Conservation (phyloP, 306 rosid genomes). For the Malus sieversii region DNA sequence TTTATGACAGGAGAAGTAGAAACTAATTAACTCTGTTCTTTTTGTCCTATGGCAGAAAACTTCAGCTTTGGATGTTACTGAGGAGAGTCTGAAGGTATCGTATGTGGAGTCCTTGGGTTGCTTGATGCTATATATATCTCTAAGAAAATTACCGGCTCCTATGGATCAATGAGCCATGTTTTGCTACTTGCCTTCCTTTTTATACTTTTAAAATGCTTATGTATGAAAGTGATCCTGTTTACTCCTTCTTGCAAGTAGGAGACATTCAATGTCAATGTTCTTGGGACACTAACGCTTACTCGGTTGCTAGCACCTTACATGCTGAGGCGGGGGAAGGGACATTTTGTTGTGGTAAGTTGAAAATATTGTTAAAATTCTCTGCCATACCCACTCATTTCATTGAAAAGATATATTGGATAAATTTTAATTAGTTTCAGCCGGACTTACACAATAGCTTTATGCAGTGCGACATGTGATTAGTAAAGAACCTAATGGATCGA, state of each 20-base stretch:
- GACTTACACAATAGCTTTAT: background rate
- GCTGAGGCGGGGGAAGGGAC: constrained; percentile 84
- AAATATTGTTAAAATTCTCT: constrained; percentile 15
- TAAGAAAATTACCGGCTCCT: background rate
- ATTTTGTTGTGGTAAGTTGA: constrained; percentile 87
- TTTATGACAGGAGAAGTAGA: no score
- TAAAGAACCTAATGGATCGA: background rate
- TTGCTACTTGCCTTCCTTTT: constrained; percentile 2
- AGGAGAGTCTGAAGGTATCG: constrained; percentile 70
- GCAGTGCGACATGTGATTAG: background rate
- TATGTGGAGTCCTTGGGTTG: background rate
- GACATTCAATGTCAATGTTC: constrained; percentile 80
- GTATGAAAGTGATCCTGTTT: constrained; percentile 3
- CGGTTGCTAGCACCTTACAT: constrained; percentile 75
- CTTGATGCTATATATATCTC: background rate
- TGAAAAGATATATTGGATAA: constrained; percentile 3
- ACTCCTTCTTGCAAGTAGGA: constrained; percentile 37
- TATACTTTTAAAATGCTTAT: background rate
- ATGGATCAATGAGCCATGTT: background rate
- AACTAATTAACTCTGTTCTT: background rate
- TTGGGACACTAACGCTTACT: constrained; percentile 87
- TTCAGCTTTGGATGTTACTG: constrained; percentile 62
- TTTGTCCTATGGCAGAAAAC: constrained; percentile 52
- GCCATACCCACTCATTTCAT: background rate
- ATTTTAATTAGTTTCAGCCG: background rate